These are phyloP conservation scores for Dunaliella primolecta DNA, from an alignment of 139 green algal genomes.

Conservation along the genomic window DNA sequence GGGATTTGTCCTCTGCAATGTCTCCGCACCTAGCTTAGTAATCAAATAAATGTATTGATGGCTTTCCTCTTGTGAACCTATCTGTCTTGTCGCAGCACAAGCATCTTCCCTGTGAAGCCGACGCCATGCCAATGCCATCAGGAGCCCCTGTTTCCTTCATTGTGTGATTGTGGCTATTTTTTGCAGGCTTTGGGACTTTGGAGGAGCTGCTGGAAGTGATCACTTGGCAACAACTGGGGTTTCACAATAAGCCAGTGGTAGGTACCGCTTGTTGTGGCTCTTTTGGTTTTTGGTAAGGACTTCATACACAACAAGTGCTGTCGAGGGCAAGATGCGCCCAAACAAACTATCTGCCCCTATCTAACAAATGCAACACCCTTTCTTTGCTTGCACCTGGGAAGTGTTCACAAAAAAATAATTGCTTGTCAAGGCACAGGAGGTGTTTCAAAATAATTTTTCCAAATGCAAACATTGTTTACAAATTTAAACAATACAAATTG, in stretches of 20 bases:
- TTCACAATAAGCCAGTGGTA: constrained; percentile 71
- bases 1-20: too few species aligned
- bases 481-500: too few species aligned
- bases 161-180: too few species aligned
- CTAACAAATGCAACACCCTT: neutral
- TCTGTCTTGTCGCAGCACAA: too few species aligned
- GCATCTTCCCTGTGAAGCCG: too few species aligned
- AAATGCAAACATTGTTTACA: too few species aligned
- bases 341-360: neutral
- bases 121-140: too few species aligned
- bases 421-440: neutral
- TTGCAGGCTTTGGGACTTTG: constrained; percentile 73
- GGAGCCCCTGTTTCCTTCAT: too few species aligned
- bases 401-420: neutral
- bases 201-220: constrained; percentile 83
- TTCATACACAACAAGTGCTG: constrained; percentile 8
- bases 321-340: neutral
- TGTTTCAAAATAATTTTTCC: too few species aligned
- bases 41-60: too few species aligned
- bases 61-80: too few species aligned
- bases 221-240: constrained; percentile 82
- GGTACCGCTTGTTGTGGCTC: neutral
- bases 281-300: neutral
- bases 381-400: neutral
- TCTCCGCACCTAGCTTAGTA: too few species aligned